Base-by-base conservation (phyloP, 495 filamentous ascomycete genomes). In the Penicillium coffeae region DNA sequence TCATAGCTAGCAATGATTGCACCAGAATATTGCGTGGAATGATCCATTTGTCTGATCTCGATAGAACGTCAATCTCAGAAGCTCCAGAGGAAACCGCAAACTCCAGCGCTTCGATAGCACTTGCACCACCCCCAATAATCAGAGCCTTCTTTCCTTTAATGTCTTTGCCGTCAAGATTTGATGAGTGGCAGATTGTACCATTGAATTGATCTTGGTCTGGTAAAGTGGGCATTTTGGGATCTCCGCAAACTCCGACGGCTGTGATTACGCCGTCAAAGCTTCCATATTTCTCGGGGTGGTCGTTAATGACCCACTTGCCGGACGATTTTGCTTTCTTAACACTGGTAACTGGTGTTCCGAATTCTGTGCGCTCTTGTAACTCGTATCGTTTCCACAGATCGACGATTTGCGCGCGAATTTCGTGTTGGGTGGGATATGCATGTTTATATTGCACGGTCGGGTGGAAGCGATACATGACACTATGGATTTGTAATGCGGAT, bases 31-130 rank as follows among this genome's bases (percentile, higher is more conserved):
- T 90, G 10, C 89, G 81, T 2, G 88, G 89, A 45, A 93, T 91
- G 43, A 93, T 85, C 89, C 89, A 93, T 70, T 93, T 93, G 59
- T 93, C 89, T 18, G 80, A 84, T n/a, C 89, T 78, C 1, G 88
- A 82, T 5, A 93, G 75, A 15, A 95, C 81, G 51, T 85, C 82
- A 1, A 86, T 84, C 52, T 84, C 81, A 6, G 67, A 68, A 0
- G 88, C 88, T 1, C 79, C 76, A 34, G 81, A 78, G 38, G 80
- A 66, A 14, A 84, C 78, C 6, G 86, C 88, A 54, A 89, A 93
- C 53, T 95, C 88, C 20, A 93, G 69, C 0, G 87, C 88, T 66
- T 95, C 89, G 9, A 93, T 85, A 1, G 88, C 89, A 50, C 82
- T 87, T 9, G 89, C 88, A 7, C 88, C 89, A 16, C 88, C 87